These are phyloP conservation scores for Thalia dealbata DNA, from an alignment of 176 grass and related monocot genomes.

Conservation along the genomic window DNA sequence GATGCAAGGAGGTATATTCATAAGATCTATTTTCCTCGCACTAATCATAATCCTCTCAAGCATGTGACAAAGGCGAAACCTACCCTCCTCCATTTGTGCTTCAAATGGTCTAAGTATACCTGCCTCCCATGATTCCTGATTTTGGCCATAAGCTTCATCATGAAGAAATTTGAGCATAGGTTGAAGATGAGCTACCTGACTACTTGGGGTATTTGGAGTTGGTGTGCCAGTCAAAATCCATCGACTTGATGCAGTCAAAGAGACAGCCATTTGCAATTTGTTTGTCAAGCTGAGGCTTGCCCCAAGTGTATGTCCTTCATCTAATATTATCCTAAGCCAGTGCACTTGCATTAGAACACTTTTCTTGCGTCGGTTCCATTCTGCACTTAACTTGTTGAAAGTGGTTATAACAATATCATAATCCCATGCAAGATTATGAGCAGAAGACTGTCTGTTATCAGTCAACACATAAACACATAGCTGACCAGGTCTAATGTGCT, in stretches of 20 bases:
- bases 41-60: slow-evolving; percentile 90
- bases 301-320: slow-evolving; percentile 98
- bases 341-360: slow-evolving; percentile 85
- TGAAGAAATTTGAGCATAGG: slow-evolving; percentile 98
- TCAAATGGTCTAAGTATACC: slow-evolving; percentile 84
- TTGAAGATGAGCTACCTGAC: slow-evolving; percentile 87
- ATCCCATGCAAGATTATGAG: slow-evolving; percentile 88
- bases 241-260: slow-evolving; percentile 77
- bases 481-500: slow-evolving; percentile 52
- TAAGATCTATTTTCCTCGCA: slow-evolving; percentile 85
- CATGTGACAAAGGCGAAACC: slow-evolving; percentile 48
- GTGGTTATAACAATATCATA: slow-evolving; percentile 92
- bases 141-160: slow-evolving; percentile 74
- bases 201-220: slow-evolving; percentile 86
- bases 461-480: slow-evolving; percentile 63
- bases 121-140: slow-evolving; percentile 70
- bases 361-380: slow-evolving; percentile 72
- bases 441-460: slow-evolving; percentile 53
- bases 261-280: slow-evolving; percentile 90
- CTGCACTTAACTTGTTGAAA: slow-evolving; percentile 81
- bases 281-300: slow-evolving; percentile 81
- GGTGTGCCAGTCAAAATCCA: slow-evolving; percentile 99
- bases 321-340: slow-evolving; percentile 85
- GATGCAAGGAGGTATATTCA: slow-evolving; percentile 84
- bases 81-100: slow-evolving; percentile 64